A percentile compares a stretch with the other conserved stretches of the same genome.
These are phyloP conservation scores for Coriaria nepalensis DNA, from an alignment of 306 rosid genomes.

Conservation along the genomic window DNA sequence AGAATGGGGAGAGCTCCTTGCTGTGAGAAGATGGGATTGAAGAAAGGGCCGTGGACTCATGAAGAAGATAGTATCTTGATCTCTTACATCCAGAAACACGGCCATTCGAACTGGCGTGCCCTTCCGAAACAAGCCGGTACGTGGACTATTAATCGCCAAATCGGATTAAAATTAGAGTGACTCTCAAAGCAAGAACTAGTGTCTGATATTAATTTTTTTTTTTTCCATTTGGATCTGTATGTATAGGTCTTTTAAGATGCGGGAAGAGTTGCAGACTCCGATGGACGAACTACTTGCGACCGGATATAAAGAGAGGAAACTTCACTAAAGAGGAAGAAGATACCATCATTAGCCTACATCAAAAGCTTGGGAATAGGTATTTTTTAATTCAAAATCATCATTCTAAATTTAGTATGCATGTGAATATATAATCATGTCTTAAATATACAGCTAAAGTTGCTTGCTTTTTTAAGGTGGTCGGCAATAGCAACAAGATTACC, in stretches of 20 bases:
- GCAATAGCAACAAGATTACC: constrained; percentile 84
- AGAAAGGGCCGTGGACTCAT: constrained; percentile 83
- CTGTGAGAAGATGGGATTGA: constrained; percentile 86
- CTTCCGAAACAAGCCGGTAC: constrained; percentile 93
- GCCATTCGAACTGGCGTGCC: constrained; percentile 94
- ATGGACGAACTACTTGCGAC: constrained; percentile 74
- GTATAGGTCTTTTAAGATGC: constrained; percentile 65
- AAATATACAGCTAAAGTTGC: constrained; percentile 3
- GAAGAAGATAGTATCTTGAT: constrained; percentile 70
- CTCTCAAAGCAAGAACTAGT: no score
- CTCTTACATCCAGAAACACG: constrained; percentile 42
- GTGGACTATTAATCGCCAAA: no score
- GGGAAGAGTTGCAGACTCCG: constrained; percentile 94
- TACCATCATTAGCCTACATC: constrained; percentile 46
- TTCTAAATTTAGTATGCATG: no score
- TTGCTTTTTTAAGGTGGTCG: constrained; percentile 58
- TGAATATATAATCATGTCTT: background rate
- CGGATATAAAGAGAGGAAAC: constrained; percentile 95
- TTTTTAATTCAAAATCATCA: no score
- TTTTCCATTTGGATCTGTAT: constrained; percentile 3
- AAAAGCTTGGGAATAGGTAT: constrained; percentile 80
- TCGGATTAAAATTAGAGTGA: no score
- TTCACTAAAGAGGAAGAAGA: constrained; percentile 76
- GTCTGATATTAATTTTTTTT: background rate
- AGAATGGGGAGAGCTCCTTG: constrained; percentile 92